Conservation (phyloP, 2,329 filamentous ascomycete species). For the Alternaria consortialis region DNA sequence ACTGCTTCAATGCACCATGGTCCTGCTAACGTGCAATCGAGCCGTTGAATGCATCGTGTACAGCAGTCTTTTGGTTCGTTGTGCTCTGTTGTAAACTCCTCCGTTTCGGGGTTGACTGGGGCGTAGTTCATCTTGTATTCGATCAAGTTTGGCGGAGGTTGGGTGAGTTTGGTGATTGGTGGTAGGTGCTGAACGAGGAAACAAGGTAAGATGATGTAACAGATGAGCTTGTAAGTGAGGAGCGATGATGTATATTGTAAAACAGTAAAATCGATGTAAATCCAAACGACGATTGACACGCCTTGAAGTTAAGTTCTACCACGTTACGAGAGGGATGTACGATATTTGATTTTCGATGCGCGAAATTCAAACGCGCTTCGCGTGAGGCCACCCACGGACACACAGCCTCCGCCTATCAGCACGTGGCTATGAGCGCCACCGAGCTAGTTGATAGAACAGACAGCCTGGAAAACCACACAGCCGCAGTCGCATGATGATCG, state of each 20-base stretch:
- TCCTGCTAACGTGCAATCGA: constrained; percentile 17
- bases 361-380: constrained; percentile 2
- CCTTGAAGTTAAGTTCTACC: neutral
- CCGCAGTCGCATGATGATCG: neutral
- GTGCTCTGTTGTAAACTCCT: constrained; percentile 17
- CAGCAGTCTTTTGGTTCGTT: constrained; percentile 19
- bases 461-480: neutral
- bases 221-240: neutral
- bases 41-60: constrained; percentile 9
- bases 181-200: neutral
- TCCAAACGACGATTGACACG: neutral
- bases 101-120: constrained; percentile 7
- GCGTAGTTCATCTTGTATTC: constrained; percentile 28
- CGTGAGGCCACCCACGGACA: constrained; percentile 8
- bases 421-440: constrained; percentile 4
- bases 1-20: constrained; percentile 13
- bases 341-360: neutral
- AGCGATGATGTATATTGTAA: neutral
- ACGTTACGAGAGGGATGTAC: neutral
- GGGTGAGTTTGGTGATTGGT: neutral
- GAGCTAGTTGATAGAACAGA: neutral
- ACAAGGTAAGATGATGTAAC: neutral
- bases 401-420: constrained; percentile 1
- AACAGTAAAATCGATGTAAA: too few species aligned
- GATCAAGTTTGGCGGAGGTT: neutral